These are phyloP conservation scores for Phytophthora sp. DNA, from an alignment of 352 stramenopile species.

Conservation along the genomic window DNA sequence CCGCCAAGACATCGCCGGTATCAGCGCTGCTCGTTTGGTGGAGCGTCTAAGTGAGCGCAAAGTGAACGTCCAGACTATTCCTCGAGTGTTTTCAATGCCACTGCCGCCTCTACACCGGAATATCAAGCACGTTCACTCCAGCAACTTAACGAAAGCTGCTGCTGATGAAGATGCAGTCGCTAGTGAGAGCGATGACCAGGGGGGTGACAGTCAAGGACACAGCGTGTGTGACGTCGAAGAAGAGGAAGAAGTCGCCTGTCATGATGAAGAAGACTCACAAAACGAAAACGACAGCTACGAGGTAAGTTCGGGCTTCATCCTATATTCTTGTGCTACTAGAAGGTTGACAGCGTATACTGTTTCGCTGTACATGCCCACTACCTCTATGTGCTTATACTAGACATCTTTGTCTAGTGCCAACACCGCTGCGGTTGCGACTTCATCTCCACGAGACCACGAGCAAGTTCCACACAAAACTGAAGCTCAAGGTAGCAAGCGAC, in stretches of 20 bases:
- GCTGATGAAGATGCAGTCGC: background rate
- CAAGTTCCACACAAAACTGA: background rate
- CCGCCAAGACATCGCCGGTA: conserved; percentile 20
- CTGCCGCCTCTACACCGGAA: conserved; percentile 11
- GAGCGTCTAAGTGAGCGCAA: conserved; percentile 47
- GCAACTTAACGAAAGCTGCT: background rate
- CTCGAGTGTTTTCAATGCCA: conserved; percentile 28
- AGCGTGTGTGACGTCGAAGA: conserved; percentile 15
- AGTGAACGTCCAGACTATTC: conserved; percentile 1
- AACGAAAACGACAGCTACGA: conserved; percentile 18
- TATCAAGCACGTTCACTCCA: background rate
- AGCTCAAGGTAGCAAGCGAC: conserved; percentile 17
- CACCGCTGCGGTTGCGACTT: background rate
- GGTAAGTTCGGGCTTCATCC: conserved; percentile 10
- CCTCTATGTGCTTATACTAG: conserved; percentile 34
- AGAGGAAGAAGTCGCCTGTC: conserved; percentile 9
- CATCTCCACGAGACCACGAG: background rate
- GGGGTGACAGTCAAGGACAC: conserved; percentile 1
- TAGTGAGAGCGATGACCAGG: conserved; percentile 7
- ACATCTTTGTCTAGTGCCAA: conserved; percentile 8
- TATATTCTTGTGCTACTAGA: conserved; percentile 8
- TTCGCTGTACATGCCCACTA: conserved; percentile 29
- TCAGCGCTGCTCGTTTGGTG: conserved; percentile 41
- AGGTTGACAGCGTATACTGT: conserved; percentile 14
- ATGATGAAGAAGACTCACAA: conserved; percentile 13